These are phyloP conservation scores for Xerocomus spinulosus DNA, from an alignment of 768 basidiomycete species.

Conservation along the genomic window DNA sequence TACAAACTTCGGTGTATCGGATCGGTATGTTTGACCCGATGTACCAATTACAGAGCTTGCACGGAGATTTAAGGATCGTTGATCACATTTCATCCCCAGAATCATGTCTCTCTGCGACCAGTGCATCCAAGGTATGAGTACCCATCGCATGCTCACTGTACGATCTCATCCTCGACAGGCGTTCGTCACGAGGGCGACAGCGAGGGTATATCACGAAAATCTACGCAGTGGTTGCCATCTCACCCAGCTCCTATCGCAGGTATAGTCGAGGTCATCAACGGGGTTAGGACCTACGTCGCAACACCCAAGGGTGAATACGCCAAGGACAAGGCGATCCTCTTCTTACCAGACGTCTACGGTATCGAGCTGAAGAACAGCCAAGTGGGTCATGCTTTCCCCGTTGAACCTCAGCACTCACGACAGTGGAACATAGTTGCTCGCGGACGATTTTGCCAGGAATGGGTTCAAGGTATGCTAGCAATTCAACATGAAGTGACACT, in stretches of 20 bases:
- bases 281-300: constrained; percentile 49
- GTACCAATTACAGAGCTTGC: neutral
- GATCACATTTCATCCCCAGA: no score
- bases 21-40: neutral
- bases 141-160: neutral
- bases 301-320: constrained; percentile 48
- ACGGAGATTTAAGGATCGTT: constrained; percentile 12
- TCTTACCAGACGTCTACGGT: constrained; percentile 52
- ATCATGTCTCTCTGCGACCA: constrained; percentile 55
- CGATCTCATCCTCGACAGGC: constrained; percentile 24
- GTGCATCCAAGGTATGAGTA: constrained; percentile 46
- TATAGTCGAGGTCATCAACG: constrained; percentile 40
- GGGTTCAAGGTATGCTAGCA: constrained; percentile 31
- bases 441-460: constrained; percentile 40
- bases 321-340: constrained; percentile 54
- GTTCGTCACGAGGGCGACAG: constrained; percentile 48
- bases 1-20: neutral
- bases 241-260: constrained; percentile 32
- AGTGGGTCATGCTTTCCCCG: constrained; percentile 25
- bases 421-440: constrained; percentile 32
- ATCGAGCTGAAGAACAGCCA: constrained; percentile 41
- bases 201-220: constrained; percentile 29
- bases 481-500: neutral
- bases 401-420: neutral
- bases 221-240: neutral